Percentiles rank a stretch among this genome's conserved stretches.
Conservation (phyloP, 148 eudicot genomes). For the Rheum nobile region DNA sequence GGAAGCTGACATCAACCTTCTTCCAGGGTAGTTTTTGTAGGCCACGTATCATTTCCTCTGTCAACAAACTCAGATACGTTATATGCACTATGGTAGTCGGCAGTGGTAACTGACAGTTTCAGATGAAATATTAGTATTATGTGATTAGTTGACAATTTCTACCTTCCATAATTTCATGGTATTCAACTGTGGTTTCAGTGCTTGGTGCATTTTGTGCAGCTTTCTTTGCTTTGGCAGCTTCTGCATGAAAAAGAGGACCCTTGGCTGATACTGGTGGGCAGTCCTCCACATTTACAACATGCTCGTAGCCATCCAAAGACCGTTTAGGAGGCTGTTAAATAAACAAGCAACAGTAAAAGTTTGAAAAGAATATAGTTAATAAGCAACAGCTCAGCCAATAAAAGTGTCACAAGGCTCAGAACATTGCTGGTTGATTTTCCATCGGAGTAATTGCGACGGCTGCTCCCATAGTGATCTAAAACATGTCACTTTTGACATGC, state of each 20-base stretch:
- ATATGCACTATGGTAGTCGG: background rate
- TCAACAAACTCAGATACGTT: slow-evolving; percentile 7
- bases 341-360: background rate
- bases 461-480: no score
- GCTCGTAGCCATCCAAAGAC: slow-evolving; percentile 91
- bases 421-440: no score
- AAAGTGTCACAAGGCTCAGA: background rate
- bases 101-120: no score
- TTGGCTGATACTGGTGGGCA: slow-evolving; percentile 61
- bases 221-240: slow-evolving; percentile 88
- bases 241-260: slow-evolving; percentile 64
- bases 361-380: background rate
- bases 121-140: background rate
- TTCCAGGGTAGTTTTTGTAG: slow-evolving; percentile 81
- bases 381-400: background rate
- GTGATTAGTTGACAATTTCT: background rate
- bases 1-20: slow-evolving; percentile 98
- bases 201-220: slow-evolving; percentile 73
- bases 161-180: slow-evolving; percentile 97
- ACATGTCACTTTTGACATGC: background rate
- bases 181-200: slow-evolving; percentile 50
- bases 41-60: slow-evolving; percentile 97
- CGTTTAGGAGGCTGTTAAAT: slow-evolving; percentile 55
- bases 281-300: slow-evolving; percentile 79
- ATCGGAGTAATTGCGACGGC: no score